Base-by-base conservation (phyloP, 208 protist species). In the Herpetomonas muscarum region DNA sequence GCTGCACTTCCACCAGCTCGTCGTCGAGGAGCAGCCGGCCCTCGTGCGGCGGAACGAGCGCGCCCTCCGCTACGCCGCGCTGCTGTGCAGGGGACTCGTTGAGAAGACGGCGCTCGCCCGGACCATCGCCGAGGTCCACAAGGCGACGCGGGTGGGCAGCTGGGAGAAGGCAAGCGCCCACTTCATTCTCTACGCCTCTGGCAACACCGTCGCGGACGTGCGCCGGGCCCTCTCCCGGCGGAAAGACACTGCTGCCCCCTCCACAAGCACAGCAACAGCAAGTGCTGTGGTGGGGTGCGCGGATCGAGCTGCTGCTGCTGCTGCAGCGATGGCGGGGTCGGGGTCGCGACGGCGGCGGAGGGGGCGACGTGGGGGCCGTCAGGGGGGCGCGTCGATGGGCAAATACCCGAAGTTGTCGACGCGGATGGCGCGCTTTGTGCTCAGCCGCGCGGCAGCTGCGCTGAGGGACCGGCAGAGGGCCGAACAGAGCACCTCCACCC, bases 1-100 rank as follows among this genome's bases (percentile, higher is more conserved):
- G 2, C 64, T 92, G 12, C 64, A 72, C 39, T 81, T 89, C 28
- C 76, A 87, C 46, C 74, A 81, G 47, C 50, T 78, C 19, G 42
- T 89, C 9, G 56, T 55, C 1, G 52, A 64, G 25, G 79, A 88
- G 60, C 67, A 76, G 47, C 76, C 85, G 15, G 68, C 70, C 34
- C 28, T 87, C 44, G 41, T 87, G 22, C 49, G 55, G 26, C 39
- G 59, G 55, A 82, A 67, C 44, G 52, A 25, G 9, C 67, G 50
- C n/a, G 66, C 77, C n/a, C 66, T 65, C 31, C 26, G 50, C 39
- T 86, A 87, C 67, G 75, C 70, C 7, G 44, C 68, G 0, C 61
- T 73, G 26, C 68, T 88, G 17, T 79, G 73, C 44, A 42, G 68
- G 6, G 78, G 76, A 5, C 65, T 89, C 37, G 49, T 86, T 25